Base-by-base conservation (phyloP, 2,329 filamentous ascomycete genomes). In the Trichoderma sp. region DNA sequence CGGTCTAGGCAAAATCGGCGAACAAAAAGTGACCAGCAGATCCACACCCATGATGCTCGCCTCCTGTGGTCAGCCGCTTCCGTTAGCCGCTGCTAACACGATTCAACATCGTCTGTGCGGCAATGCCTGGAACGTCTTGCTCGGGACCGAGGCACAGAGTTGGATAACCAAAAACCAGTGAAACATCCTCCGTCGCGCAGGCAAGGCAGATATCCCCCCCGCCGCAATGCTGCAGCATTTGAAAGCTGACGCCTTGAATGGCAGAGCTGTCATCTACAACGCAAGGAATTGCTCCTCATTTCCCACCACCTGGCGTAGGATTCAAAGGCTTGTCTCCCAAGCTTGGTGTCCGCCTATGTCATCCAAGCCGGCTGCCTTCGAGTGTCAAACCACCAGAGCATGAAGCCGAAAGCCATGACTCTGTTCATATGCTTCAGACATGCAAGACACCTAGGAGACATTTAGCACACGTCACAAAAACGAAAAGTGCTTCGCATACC, bases 21-120 rank as follows among this genome's bases (percentile, higher is more conserved):
- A 61, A 30, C 7, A 19, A 3, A 52, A 51, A 39, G 58, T 28
- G 58, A 39, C 59, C 47, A 54, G 34, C 26, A 62, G 59, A 54
- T 62, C 59, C 59, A 62, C 59, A 61, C 21, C 58, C 59, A 54
- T 52, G 48, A 54, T 24, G 21, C 34, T n/a, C 59, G 26, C 47
- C 39, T 14, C 48, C 19, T 26, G 24, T 17, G 14, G 7, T 34
- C 30, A 52, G 21, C 17, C 39, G 59, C 52, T 19, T 10, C 50
- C 19, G 12, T 52, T 34, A 52, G 5, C 50, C 50, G 17, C 50
- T 30, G 50, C 50, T 34, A 52, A 52, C 10, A 34, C 34, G 50
- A 30, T 52, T 52, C 50, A 3, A 24, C 21, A 24, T 44, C 34
- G 48, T 7, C 19, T 57, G 15, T 57, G 28, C 54, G 28, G 61